Base-by-base conservation (phyloP, 148 eudicot species). In the Cornus suecica region DNA sequence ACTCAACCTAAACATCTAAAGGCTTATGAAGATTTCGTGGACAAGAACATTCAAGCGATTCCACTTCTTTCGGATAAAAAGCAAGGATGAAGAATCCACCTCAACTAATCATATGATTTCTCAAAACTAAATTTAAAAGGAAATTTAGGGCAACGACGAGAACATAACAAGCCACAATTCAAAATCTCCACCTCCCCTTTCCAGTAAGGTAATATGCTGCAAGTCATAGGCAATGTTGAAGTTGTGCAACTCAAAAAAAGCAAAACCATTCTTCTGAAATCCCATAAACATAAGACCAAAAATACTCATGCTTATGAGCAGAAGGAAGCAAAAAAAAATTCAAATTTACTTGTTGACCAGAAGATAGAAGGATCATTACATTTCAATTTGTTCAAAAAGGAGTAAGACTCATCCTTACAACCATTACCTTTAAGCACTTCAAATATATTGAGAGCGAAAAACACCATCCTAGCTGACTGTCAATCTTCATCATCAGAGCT, bases 401-500 rank as follows among this genome's bases (percentile, higher is more conserved):
- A 66, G 75, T 56, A 31, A 27, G 23, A 31, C 51, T 24, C 29
- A 28, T 5, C 30, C 52, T 72, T 72, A 13, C 13, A 31, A 29
- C 28, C 58, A 56, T 48, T 32, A 2, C 24, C 63, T 71, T n/a
- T 4, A 70, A 41, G 10, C 45, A 32, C 18, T 23, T 16, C 41
- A 52, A 64, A 8, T 11, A 65, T 41, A 30, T 1, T 8, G 23
- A 13, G 15, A 13, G 65, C 26, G 8, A 18, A 5, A 24, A 77
- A 26, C 20, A 45, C n/a, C 20, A 24, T 24, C 29, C 23, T 11
- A 9, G 24, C 16, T 10, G 26, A 67, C 60, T 54, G 27, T 84
- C 80, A 94, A 83, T 92, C 92, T 71, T 94, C 99, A 77, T 94
- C 93, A 76, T 88, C 94, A 25, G 90, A 86, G 85, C 84, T 87